Conservation (phyloP, 768 basidiomycete genomes). For the Suillus occidentalis region DNA sequence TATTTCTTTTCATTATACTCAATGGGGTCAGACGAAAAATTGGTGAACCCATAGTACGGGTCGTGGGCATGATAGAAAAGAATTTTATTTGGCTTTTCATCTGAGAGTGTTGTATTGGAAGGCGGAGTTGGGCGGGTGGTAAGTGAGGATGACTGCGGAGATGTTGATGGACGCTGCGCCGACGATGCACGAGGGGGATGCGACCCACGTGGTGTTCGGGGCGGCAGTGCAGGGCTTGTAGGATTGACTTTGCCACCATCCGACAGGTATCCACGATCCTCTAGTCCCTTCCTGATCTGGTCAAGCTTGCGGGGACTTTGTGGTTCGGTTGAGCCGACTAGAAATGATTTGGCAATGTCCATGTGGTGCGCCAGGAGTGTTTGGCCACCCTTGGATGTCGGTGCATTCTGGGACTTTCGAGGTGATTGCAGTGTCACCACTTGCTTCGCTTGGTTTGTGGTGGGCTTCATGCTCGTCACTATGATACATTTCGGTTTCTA, state of each 20-base stretch:
- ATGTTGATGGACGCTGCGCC: background rate
- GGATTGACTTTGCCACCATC: conserved; percentile 31
- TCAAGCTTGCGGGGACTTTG: conserved; percentile 28
- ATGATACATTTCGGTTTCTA: background rate
- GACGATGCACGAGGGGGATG: background rate
- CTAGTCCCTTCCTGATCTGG: conserved; percentile 31
- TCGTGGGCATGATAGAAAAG: conserved; percentile 33
- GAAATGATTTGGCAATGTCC: conserved; percentile 32
- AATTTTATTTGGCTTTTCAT: conserved; percentile 25
- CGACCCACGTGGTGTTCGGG: conserved; percentile 18
- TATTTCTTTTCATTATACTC: conserved; percentile 39
- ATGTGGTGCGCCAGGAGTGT: conserved; percentile 22
- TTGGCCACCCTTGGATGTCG: background rate
- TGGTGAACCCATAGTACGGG: conserved; percentile 42
- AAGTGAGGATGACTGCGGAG: conserved; percentile 3
- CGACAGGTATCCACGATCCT: conserved; percentile 29
- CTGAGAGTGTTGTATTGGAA: background rate
- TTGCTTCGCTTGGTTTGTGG: background rate
- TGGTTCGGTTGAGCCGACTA: conserved; percentile 27
- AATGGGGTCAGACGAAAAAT: conserved; percentile 44
- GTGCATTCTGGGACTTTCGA: background rate
- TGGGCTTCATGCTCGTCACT: conserved; percentile 1
- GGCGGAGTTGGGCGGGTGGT: background rate
- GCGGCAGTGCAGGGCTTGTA: conserved; percentile 14
- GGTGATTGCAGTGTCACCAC: conserved; percentile 9